Conservation (phyloP, 352 stramenopile genomes). For the Globisporangium middletonii region DNA sequence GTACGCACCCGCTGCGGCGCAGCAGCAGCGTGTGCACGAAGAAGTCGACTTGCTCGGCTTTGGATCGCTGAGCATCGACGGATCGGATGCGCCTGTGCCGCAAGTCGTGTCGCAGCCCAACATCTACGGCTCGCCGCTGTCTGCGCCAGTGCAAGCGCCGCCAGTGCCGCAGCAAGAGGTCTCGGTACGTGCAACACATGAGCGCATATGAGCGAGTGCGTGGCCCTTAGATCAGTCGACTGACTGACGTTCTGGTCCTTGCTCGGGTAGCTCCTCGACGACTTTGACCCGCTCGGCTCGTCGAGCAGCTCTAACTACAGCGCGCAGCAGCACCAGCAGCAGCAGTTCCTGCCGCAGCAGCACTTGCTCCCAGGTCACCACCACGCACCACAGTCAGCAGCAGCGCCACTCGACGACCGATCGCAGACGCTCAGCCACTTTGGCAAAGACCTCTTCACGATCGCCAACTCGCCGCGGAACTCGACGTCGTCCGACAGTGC, state of each 20-base stretch:
- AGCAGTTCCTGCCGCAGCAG: slow-evolving; percentile 28
- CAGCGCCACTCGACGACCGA: slow-evolving; percentile 39
- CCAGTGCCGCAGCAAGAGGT: slow-evolving; percentile 32
- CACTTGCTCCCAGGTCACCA: slow-evolving; percentile 13
- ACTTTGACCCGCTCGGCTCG: slow-evolving; percentile 37
- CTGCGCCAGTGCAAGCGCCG: slow-evolving; percentile 13
- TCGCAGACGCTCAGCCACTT: slow-evolving; percentile 71
- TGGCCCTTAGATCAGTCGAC: background rate
- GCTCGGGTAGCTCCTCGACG: slow-evolving; percentile 32
- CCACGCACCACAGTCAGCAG: slow-evolving; percentile 15
- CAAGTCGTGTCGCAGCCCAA: slow-evolving; percentile 14
- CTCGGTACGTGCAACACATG: slow-evolving; percentile 34
- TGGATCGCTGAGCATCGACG: slow-evolving; percentile 43
- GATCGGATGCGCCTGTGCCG: background rate
- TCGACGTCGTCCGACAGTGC: slow-evolving; percentile 14
- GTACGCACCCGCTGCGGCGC: slow-evolving; percentile 6
- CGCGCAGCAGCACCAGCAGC: slow-evolving; percentile 21
- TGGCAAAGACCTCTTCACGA: slow-evolving; percentile 82
- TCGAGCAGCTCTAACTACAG: slow-evolving; percentile 19
- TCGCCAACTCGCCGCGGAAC: slow-evolving; percentile 73
- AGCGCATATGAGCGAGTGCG: too few species aligned
- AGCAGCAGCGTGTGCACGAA: slow-evolving; percentile 18
- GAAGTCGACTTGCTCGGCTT: slow-evolving; percentile 83
- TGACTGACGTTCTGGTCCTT: slow-evolving; percentile 3
- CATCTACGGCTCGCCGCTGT: slow-evolving; percentile 21